phyloP scores from a whole-genome alignment of 208 protist genomes.

The Crithidia mellificae region DNA sequence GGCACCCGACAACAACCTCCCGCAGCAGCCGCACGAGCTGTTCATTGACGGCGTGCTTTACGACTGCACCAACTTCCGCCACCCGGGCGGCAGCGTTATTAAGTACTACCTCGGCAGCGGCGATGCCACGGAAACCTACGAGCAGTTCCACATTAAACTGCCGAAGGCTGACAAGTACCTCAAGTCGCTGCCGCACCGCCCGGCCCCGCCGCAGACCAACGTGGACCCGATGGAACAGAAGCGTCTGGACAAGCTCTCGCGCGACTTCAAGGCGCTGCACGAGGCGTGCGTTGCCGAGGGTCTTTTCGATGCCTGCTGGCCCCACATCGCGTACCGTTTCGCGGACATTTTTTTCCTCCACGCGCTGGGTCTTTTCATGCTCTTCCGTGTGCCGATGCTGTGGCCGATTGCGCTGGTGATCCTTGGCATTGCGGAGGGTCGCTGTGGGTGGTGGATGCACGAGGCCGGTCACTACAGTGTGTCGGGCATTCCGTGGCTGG shows the following conservation, averaged over 20 bases:
- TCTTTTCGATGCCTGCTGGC: slow-evolving; percentile 54
- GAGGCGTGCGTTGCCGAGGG: slow-evolving; percentile 53
- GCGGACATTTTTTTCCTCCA: slow-evolving; percentile 60
- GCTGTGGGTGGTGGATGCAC: slow-evolving; percentile 82
- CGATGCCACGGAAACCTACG: slow-evolving; percentile 68
- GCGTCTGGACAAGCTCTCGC: slow-evolving; percentile 51
- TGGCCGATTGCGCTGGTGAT: slow-evolving; percentile 48
- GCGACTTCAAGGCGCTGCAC: slow-evolving; percentile 56
- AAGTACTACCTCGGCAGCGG: slow-evolving; percentile 57
- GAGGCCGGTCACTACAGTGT: slow-evolving; percentile 75
- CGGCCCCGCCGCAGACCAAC: slow-evolving; percentile 24
- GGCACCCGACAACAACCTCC: slow-evolving; percentile 4
- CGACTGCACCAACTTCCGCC: slow-evolving; percentile 63
- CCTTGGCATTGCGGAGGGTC: slow-evolving; percentile 73
- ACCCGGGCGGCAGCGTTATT: slow-evolving; percentile 71
- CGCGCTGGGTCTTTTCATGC: slow-evolving; percentile 49
- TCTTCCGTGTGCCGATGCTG: slow-evolving; percentile 43
- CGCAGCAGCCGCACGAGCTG: slow-evolving; percentile 57
- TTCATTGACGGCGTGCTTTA: slow-evolving; percentile 68
- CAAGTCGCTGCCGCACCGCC: slow-evolving; percentile 49
- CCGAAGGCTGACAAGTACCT: slow-evolving; percentile 54
- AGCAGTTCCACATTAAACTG: slow-evolving; percentile 70
- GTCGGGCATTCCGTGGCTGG: slow-evolving; percentile 56
- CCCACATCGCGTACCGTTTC: slow-evolving; percentile 66
- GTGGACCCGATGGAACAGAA: slow-evolving; percentile 42